A percentile compares a stretch with the other conserved stretches of the same genome.
Evolutionary conservation across 78 protist species (phyloP).

Genomic region (Anaeramoeba ignava): DNA sequence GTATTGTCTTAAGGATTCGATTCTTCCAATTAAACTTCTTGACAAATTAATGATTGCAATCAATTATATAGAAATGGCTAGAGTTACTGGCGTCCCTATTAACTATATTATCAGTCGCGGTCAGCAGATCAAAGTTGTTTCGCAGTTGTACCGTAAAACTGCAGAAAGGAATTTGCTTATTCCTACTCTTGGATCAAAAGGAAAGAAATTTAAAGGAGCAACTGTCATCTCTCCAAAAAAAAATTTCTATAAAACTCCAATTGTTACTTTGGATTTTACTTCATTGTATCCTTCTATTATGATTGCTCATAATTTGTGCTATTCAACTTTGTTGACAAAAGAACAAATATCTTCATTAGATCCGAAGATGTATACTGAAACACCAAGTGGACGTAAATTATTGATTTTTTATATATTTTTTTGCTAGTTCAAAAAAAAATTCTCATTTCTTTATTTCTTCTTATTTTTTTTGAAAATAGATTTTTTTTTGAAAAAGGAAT

Average conservation of each 20-base stretch:
- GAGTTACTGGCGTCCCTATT: conserved; percentile 97
- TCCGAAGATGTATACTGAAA: background rate
- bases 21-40: background rate
- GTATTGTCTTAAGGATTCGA: conserved; percentile 75
- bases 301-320: conserved; percentile 99
- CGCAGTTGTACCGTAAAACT: conserved; percentile 91
- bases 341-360: background rate
- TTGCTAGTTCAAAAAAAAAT: too few relatives aligned
- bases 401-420: too few relatives aligned
- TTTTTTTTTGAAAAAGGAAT: conserved; percentile 44
- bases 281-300: conserved; percentile 99
- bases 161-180: conserved; percentile 37
- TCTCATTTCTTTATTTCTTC: too few relatives aligned
- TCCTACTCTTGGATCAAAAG: conserved; percentile 47
- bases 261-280: conserved; percentile 95
- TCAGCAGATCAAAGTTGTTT: conserved; percentile 84
- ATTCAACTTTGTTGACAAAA: conserved; percentile 71
- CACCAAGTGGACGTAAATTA: conserved; percentile 3
- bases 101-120: conserved; percentile 82
- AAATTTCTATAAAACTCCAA: conserved; percentile 54
- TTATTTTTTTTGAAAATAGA: conserved; percentile 43
- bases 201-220: conserved; percentile 66
- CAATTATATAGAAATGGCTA: conserved; percentile 95
- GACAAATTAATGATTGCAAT: conserved; percentile 68
- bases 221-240: conserved; percentile 43